Conservation (phyloP, 2,329 filamentous ascomycete genomes). For the Rhinocladiella similis region DNA sequence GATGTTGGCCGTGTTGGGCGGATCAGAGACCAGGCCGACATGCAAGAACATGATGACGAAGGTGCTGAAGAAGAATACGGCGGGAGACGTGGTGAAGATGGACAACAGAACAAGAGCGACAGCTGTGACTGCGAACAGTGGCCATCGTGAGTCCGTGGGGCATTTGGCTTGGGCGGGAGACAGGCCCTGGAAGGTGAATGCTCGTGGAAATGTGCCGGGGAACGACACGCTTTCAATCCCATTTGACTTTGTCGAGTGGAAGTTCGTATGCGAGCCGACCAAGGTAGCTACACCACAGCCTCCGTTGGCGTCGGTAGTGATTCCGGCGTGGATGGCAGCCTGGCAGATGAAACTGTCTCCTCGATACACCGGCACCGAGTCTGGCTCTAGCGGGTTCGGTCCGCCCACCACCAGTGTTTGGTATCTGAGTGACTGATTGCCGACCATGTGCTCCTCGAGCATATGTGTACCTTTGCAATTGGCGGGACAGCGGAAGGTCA, state of each 20-base stretch:
- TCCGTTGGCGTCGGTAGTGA: slow-evolving; percentile 69
- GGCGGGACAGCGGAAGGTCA: slow-evolving; percentile 59
- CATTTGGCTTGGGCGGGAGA: slow-evolving; percentile 56
- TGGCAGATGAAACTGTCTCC: slow-evolving; percentile 87
- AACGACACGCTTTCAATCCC: slow-evolving; percentile 78
- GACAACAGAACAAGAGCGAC: slow-evolving; percentile 76
- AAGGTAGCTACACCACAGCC: slow-evolving; percentile 81
- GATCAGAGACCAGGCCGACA: slow-evolving; percentile 85
- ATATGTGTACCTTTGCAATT: slow-evolving; percentile 50
- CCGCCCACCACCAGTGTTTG: slow-evolving; percentile 55
- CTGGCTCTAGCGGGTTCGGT: slow-evolving; percentile 37
- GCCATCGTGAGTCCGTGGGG: slow-evolving; percentile 79
- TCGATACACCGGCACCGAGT: slow-evolving; percentile 66
- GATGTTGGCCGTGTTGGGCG: slow-evolving; percentile 68
- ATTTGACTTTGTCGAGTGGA: slow-evolving; percentile 64
- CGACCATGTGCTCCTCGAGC: slow-evolving; percentile 53
- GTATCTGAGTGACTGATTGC: slow-evolving; percentile 54
- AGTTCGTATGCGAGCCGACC: slow-evolving; percentile 67
- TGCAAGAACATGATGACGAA: slow-evolving; percentile 87
- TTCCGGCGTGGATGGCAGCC: slow-evolving; percentile 79
- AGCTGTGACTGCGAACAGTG: slow-evolving; percentile 76
- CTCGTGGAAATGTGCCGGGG: slow-evolving; percentile 83
- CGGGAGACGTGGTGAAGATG: slow-evolving; percentile 75
- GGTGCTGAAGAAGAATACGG: slow-evolving; percentile 78
- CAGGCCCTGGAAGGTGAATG: slow-evolving; percentile 73